Percentiles rank a stretch among this genome's conserved stretches.
These are phyloP conservation scores for Exophiala phaeomuriformis DNA, from an alignment of 2,329 filamentous ascomycete species.

Conservation along the genomic window DNA sequence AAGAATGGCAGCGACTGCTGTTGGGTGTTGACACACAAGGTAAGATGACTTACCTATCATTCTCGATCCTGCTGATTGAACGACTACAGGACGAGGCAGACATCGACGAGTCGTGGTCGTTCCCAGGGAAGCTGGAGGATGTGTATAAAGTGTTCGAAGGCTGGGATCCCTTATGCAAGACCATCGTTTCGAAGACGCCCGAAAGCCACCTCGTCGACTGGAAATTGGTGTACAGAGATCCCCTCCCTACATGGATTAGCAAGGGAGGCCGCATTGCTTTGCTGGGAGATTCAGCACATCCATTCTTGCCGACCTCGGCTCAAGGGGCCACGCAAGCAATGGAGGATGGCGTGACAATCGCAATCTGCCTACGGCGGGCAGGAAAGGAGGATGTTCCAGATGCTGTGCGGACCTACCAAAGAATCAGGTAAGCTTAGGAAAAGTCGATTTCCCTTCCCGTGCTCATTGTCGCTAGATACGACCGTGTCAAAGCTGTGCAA, in stretches of 20 bases:
- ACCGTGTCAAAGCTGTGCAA: slow-evolving; percentile 24
- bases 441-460: too few relatives aligned
- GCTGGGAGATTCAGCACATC: slow-evolving; percentile 47
- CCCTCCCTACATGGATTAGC: slow-evolving; percentile 32
- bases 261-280: slow-evolving; percentile 38
- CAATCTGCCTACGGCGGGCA: slow-evolving; percentile 36
- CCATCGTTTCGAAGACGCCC: slow-evolving; percentile 25
- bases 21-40: slow-evolving; percentile 25
- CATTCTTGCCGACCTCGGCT: slow-evolving; percentile 44
- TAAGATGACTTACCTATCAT: background rate
- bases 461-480: slow-evolving; percentile 15
- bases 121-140: slow-evolving; percentile 41
- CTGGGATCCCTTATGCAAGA: slow-evolving; percentile 43
- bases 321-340: slow-evolving; percentile 46
- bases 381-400: slow-evolving; percentile 26
- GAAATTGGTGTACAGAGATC: slow-evolving; percentile 23
- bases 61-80: background rate
- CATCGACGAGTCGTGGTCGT: slow-evolving; percentile 47
- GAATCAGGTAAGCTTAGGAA: slow-evolving; percentile 12
- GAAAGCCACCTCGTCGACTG: slow-evolving; percentile 20
- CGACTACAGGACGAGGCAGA: slow-evolving; percentile 41
- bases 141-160: slow-evolving; percentile 46
- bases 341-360: slow-evolving; percentile 45
- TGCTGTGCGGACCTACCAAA: slow-evolving; percentile 19
- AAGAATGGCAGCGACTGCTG: slow-evolving; percentile 25